phyloP scores from a whole-genome alignment of 2,329 filamentous ascomycete genomes.

The Alternaria gansuensis region DNA sequence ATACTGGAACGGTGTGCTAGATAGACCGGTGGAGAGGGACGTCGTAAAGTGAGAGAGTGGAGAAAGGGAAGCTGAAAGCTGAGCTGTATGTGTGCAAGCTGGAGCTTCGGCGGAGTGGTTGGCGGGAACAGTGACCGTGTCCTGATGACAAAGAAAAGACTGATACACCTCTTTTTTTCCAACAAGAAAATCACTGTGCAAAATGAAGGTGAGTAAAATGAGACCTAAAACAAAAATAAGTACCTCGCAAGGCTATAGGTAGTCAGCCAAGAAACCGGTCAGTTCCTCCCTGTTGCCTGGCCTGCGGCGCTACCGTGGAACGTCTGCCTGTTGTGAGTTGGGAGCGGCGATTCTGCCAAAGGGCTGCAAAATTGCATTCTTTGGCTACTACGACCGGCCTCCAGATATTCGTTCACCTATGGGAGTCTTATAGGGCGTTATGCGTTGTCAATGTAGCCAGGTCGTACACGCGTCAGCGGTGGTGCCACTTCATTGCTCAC shows the following conservation, averaged over 20 bases:
- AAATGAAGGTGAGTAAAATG: neutral
- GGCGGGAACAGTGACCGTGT: neutral
- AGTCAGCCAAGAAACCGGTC: conserved; percentile 11
- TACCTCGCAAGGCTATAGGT: conserved; percentile 8
- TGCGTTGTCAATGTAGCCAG: conserved; percentile 11
- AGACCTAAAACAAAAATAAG: neutral
- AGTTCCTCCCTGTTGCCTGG: conserved; percentile 23
- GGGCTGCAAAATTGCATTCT: neutral
- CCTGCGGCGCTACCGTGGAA: neutral
- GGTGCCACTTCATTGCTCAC: neutral
- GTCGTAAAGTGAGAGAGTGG: neutral
- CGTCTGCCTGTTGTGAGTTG: conserved; percentile 13
- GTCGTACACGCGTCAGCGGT: conserved; percentile 5
- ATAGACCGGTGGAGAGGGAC: neutral
- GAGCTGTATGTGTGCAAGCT: neutral
- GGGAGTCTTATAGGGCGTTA: neutral
- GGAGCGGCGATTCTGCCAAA: neutral
- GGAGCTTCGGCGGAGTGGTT: neutral
- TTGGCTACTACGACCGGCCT: neutral
- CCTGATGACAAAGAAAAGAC: neutral
- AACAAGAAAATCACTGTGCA: neutral
- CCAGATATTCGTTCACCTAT: neutral
- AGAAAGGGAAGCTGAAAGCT: neutral
- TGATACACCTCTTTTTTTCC: neutral
- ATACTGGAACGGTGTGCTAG: neutral